Base-by-base conservation (phyloP, 306 rosid species). In the Hippophae gyantsensis region DNA sequence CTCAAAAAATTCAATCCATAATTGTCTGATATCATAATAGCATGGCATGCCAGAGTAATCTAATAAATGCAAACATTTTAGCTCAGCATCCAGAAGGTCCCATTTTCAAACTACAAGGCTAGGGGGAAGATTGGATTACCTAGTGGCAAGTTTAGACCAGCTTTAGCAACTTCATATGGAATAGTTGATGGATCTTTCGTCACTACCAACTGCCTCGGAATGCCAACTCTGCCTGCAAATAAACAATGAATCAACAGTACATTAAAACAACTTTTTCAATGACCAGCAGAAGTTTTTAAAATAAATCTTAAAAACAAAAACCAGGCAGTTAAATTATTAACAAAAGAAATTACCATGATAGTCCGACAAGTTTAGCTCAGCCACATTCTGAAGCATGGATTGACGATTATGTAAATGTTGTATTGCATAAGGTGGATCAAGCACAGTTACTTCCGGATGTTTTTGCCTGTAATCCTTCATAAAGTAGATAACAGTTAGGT, bases 401-500 rank as follows among this genome's bases (percentile, higher is more conserved):
- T 89, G 97, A 51, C 95, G 87, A 62, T 69, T 86, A 70, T 82
- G 85, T 53, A 86, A 67, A 69, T 80, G 88, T 58, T 76, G 86
- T 72, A 89, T 87, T 46, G 93, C 86, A 78, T 86, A 82, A 10
- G 97, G 97, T 45, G 95, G 89, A 82, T 89, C 97, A 53, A 89
- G 80, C 57, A 89, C 95, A 43, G 82, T 84, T 45, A 84, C 89
- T 62, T 89, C 95, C 13, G 97, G 95, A 69, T 89, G 89, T 49
- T 82, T 64, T 62, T 43, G 83, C 71, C 85, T 76, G 74, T 82
- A 89, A 56, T 84, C 95, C 97, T 89, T 69, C 75, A 81, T 56
- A 78, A 32, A 60, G 42, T 68, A 56, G 23, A 26, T 14, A 27
- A 54, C 48, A 56, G 67, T 60, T 12, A 49, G 1, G 14, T 5